Conservation (phyloP, 2,329 filamentous ascomycete genomes). For the Polychaeton citri region DNA sequence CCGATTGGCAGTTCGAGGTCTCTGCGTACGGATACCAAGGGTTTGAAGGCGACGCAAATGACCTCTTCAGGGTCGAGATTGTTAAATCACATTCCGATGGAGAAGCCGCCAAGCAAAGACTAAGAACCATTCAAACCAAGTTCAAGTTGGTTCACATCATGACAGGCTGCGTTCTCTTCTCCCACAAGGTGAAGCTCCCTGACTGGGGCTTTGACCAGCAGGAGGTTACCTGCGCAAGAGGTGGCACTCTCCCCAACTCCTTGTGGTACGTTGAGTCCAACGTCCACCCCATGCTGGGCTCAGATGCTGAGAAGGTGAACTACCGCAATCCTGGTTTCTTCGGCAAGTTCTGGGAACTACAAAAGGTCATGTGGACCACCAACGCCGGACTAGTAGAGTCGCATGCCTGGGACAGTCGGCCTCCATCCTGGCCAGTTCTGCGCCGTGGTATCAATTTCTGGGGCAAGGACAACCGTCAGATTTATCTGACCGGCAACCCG, state of each 20-base stretch:
- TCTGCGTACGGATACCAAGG: conserved; percentile 96
- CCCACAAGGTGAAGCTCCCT: conserved; percentile 96
- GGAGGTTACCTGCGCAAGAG: conserved; percentile 92
- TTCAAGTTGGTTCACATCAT: conserved; percentile 92
- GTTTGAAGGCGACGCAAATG: conserved; percentile 93
- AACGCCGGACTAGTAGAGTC: conserved; percentile 94
- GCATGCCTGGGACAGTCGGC: conserved; percentile 95
- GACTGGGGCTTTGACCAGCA: conserved; percentile 98
- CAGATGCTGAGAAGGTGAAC: conserved; percentile 81
- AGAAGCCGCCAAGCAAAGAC: conserved; percentile 62
- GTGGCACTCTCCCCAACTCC: conserved; percentile 87
- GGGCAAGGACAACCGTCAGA: conserved; percentile 85
- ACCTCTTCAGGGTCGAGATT: conserved; percentile 90
- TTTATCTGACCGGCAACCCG: conserved; percentile 92
- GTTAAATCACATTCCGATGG: conserved; percentile 77
- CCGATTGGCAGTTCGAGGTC: conserved; percentile 41
- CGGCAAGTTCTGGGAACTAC: conserved; percentile 93
- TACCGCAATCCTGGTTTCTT: conserved; percentile 92
- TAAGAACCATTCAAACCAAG: conserved; percentile 92
- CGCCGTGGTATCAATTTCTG: conserved; percentile 98
- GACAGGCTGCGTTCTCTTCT: conserved; percentile 93
- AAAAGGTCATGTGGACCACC: conserved; percentile 97
- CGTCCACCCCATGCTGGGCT: conserved; percentile 62
- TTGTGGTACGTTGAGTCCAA: conserved; percentile 95
- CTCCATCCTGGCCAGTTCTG: conserved; percentile 82